phyloP scores from a whole-genome alignment of 805 yeast species.

The Hanseniaspora occidentalis region DNA sequence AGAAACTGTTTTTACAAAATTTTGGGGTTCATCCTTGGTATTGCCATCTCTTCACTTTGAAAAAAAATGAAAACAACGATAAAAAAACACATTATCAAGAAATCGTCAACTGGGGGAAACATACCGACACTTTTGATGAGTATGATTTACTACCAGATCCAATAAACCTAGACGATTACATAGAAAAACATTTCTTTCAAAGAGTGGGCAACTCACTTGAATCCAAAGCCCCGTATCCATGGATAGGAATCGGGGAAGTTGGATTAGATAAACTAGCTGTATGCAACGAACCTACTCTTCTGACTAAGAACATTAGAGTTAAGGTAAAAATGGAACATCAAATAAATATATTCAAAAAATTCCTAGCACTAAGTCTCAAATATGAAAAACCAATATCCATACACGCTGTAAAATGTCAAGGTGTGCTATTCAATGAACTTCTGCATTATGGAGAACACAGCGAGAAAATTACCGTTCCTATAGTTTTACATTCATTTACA shows the following conservation, averaged over 20 bases:
- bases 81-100: constrained; percentile 44
- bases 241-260: constrained; percentile 59
- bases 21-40: constrained; percentile 93
- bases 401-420: constrained; percentile 79
- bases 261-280: constrained; percentile 67
- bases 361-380: constrained; percentile 42
- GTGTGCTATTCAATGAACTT: constrained; percentile 38
- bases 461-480: constrained; percentile 17
- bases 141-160: constrained; percentile 55
- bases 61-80: constrained; percentile 10
- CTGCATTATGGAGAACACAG: constrained; percentile 5
- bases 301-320: constrained; percentile 24
- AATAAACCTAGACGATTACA: constrained; percentile 24
- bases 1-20: constrained; percentile 26
- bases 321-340: constrained; percentile 62
- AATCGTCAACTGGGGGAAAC: constrained; percentile 30
- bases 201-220: constrained; percentile 3
- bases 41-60: constrained; percentile 46
- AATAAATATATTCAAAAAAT: constrained; percentile 32
- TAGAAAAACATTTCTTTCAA: constrained; percentile 16
- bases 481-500: constrained; percentile 74
- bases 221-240: background rate
- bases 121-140: constrained; percentile 18
- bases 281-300: constrained; percentile 24
- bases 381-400: constrained; percentile 46